phyloP scores from a whole-genome alignment of 768 basidiomycete species.

The Rhodotorula kratochvilovae region DNA sequence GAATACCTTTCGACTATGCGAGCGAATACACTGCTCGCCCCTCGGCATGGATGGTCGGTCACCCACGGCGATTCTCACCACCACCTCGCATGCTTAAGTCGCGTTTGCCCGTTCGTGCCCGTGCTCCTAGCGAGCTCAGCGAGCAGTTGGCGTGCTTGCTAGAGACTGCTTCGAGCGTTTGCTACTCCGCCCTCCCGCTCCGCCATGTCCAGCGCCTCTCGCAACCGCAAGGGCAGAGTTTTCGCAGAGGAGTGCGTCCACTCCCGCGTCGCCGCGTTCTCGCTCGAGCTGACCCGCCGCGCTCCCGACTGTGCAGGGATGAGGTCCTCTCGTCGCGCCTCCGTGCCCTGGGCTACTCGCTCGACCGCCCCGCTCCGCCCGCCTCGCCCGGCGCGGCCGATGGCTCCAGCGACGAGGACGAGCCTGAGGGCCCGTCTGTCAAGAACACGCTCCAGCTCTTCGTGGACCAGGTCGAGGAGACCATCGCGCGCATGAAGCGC shows the following conservation, averaged over 20 bases:
- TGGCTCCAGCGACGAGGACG: background rate
- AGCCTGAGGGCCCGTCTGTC: background rate
- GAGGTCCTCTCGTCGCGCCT: background rate
- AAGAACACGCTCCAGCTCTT: background rate
- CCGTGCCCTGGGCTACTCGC: constrained; percentile 13
- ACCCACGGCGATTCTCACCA: background rate
- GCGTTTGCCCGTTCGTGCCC: background rate
- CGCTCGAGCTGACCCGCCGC: background rate
- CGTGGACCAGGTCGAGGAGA: background rate
- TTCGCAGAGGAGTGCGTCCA: background rate
- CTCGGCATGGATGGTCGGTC: background rate
- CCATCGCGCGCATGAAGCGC: background rate
- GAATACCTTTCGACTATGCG: too few relatives aligned
- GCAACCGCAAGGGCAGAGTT: background rate
- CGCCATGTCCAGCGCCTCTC: background rate
- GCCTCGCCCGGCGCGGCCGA: background rate
- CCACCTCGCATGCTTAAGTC: background rate
- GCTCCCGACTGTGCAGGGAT: background rate
- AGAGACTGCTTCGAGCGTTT: background rate
- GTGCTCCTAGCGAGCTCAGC: background rate
- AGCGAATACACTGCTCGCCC: too few relatives aligned
- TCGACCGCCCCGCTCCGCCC: background rate
- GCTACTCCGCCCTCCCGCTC: too few relatives aligned
- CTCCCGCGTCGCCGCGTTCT: too few relatives aligned
- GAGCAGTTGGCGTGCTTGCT: too few relatives aligned